Evolutionary conservation across 176 grass and related monocot genomes (phyloP), one percentile per base, ranked within the genome.

Genomic region (Oryza glaberrima): DNA sequence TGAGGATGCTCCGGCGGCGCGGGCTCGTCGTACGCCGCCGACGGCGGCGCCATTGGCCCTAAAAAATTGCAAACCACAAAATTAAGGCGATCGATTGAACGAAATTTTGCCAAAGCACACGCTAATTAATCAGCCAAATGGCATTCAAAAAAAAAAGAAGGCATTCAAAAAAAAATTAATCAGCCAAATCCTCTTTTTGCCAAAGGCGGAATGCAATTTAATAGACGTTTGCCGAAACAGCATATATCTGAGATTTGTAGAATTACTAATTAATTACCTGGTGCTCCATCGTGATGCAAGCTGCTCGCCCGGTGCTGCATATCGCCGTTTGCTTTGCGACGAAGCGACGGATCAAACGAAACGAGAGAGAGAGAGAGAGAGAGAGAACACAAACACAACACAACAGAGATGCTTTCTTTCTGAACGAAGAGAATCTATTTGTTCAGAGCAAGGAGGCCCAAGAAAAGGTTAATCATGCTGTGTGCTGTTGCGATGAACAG

Each of bases 1-100:
- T 15, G 20, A 1, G 79, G 79, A 22, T 47, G 68, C 12, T 72
- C 68, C 8, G 67, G 68, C 3, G 45, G 46, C 26, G 15, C 49
- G 49, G 49, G 49, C 49, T 82, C 73, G 3, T 82, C 73, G 3
- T 26, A 22, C 14, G 54, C 19, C 54, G 22, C 35, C 67, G 84
- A 68, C 16, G 88, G 83, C 58, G 84, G 84, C 38, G 79, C 40
- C 84, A 86, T 86, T n/a, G 74, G 36, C 26, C 3, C 84, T 90
- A 34, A 34, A 38, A 48, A 25, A 32, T 32, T 48, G 71, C 32
- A 41, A 41, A 67, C 13, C 2, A 41, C 9, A n/a, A 63, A 38
- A 6, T 38, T 38, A 38, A 16, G 36, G 5, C 17, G 51, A 30
- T 44, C 22, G 82, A 67, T 7, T 17, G 9, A 22, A 66, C 38